Percentiles rank a stretch among this genome's conserved stretches.
phyloP scores from a whole-genome alignment of 345 rosid genomes.

The Noccaea bulbosa region DNA sequence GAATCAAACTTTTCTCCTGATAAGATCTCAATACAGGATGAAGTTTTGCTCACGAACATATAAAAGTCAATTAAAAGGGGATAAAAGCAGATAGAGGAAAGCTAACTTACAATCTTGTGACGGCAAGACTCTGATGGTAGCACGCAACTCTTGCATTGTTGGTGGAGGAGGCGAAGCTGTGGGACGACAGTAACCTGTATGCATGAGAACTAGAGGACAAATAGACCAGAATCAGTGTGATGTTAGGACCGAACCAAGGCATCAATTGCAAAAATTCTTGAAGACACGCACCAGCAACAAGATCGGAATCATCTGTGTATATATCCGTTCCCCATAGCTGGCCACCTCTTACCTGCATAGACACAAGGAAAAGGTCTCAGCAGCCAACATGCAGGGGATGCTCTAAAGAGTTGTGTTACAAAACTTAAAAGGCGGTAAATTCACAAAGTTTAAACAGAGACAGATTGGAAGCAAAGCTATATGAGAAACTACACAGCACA shows the following conservation, averaged over 20 bases:
- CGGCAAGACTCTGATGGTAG: constrained; percentile 84
- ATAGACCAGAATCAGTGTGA: constrained; percentile 38
- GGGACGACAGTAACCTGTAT: constrained; percentile 98
- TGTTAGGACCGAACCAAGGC: constrained; percentile 23
- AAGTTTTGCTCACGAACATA: constrained; percentile 8
- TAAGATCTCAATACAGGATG: constrained; percentile 7
- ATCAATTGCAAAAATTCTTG: constrained; percentile 23
- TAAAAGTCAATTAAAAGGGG: constrained; percentile 5
- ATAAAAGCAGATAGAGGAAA: constrained; percentile 6
- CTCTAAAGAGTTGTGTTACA: constrained; percentile 7
- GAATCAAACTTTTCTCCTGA: constrained; percentile 6
- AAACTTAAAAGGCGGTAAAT: constrained; percentile 2
- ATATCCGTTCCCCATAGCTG: constrained; percentile 99
- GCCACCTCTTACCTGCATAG: constrained; percentile 89
- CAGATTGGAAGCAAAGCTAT: neutral
- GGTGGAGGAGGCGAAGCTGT: constrained; percentile 97
- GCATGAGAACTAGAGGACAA: constrained; percentile 87
- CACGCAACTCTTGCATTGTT: constrained; percentile 88
- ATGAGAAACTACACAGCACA: constrained; percentile 11
- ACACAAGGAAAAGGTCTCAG: constrained; percentile 25
- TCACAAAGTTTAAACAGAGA: constrained; percentile 9
- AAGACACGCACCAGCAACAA: constrained; percentile 82
- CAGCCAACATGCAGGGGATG: constrained; percentile 13
- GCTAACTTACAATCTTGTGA: constrained; percentile 84
- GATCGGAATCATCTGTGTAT: constrained; percentile 97